These are phyloP conservation scores for Wallacemonas rigidus DNA, from an alignment of 208 protist genomes.

Conservation along the genomic window DNA sequence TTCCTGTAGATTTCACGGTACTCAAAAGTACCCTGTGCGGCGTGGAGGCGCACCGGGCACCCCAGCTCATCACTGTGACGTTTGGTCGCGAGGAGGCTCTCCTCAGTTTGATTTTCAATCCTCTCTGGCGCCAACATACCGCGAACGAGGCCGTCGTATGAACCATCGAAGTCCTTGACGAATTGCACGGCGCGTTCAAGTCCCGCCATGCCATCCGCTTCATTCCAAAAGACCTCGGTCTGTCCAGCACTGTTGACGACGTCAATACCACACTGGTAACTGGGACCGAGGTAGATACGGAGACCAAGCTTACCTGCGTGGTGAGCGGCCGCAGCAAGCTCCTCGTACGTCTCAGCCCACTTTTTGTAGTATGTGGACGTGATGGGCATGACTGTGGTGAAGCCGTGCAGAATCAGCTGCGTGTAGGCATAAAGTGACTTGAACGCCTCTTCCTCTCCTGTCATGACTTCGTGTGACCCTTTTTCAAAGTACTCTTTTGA, in stretches of 20 bases:
- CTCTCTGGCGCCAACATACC: conserved; percentile 10
- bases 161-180: conserved; percentile 14
- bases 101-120: conserved; percentile 17
- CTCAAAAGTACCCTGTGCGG: conserved; percentile 14
- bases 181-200: conserved; percentile 11
- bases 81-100: conserved; percentile 8
- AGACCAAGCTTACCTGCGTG: conserved; percentile 12
- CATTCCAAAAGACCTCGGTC: conserved; percentile 13
- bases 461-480: conserved; percentile 14
- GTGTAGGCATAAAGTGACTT: conserved; percentile 15
- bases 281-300: conserved; percentile 16
- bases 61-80: conserved; percentile 13
- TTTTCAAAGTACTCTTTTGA: conserved; percentile 17
- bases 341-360: conserved; percentile 18
- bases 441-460: conserved; percentile 14
- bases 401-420: conserved; percentile 14
- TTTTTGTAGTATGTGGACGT: conserved; percentile 19
- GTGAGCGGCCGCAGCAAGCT: conserved; percentile 16
- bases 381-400: conserved; percentile 15
- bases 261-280: conserved; percentile 12
- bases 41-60: conserved; percentile 13
- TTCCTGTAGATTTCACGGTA: conserved; percentile 15
- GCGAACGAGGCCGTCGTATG: conserved; percentile 8
- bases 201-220: conserved; percentile 7
- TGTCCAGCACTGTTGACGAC: conserved; percentile 4